phyloP scores from a whole-genome alignment of 2,329 filamentous ascomycete species.

The Paecilomyces niveus region DNA sequence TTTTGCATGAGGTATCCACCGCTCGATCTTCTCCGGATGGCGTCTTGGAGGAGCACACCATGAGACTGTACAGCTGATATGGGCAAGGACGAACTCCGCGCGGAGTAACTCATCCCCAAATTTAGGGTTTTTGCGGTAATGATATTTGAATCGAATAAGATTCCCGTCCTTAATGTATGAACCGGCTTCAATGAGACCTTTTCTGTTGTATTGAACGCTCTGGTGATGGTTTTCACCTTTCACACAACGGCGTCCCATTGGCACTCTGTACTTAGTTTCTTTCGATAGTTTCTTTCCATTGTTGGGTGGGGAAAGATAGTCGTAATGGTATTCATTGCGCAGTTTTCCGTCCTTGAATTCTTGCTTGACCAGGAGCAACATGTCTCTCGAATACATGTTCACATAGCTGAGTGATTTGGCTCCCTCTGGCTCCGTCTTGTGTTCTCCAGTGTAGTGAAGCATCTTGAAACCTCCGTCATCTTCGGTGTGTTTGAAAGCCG shows the following conservation, averaged over 20 bases:
- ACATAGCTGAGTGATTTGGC: slow-evolving; percentile 36
- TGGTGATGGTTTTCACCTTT: slow-evolving; percentile 40
- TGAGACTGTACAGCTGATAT: slow-evolving; percentile 48
- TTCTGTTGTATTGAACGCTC: slow-evolving; percentile 45
- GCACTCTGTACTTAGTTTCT: slow-evolving; percentile 27
- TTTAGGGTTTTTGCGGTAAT: slow-evolving; percentile 48
- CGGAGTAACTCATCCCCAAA: slow-evolving; percentile 51
- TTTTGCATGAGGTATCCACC: slow-evolving; percentile 50
- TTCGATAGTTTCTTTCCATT: slow-evolving; percentile 18
- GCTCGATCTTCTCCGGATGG: slow-evolving; percentile 45
- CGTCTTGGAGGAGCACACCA: slow-evolving; percentile 48
- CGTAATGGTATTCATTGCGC: slow-evolving; percentile 45
- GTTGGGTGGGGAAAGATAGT: slow-evolving; percentile 27
- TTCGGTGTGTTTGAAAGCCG: slow-evolving; percentile 41
- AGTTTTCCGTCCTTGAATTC: slow-evolving; percentile 39
- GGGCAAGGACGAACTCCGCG: slow-evolving; percentile 47
- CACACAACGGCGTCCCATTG: slow-evolving; percentile 41
- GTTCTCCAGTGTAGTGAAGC: slow-evolving; percentile 32
- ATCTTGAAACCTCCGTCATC: slow-evolving; percentile 33
- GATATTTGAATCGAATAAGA: slow-evolving; percentile 47
- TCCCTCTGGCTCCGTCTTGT: slow-evolving; percentile 40
- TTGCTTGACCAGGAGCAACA: slow-evolving; percentile 38
- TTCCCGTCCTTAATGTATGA: slow-evolving; percentile 49
- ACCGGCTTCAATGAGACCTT: slow-evolving; percentile 47
- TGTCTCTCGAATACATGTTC: slow-evolving; percentile 42